Conservation (phyloP, 352 stramenopile genomes). For the Poterioochromonas sp. region DNA sequence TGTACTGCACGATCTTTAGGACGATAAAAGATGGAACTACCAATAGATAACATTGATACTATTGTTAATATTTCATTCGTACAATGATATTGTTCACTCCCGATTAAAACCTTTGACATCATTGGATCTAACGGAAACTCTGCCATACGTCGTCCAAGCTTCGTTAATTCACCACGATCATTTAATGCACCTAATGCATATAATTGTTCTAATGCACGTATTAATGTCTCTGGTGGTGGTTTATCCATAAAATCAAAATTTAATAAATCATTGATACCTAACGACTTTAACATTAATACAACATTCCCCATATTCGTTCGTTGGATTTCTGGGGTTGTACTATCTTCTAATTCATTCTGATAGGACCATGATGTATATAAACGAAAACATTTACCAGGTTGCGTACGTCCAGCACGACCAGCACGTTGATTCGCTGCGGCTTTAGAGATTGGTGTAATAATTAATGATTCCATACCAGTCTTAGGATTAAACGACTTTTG, state of each 20-base stretch:
- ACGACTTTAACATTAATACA: constrained; percentile 95
- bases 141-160: constrained; percentile 76
- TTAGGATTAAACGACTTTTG: constrained; percentile 97
- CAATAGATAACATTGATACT: constrained; percentile 94
- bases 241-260: constrained; percentile 99
- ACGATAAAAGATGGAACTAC: constrained; percentile 95
- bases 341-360: constrained; percentile 94
- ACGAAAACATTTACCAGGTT: constrained; percentile 96
- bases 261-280: constrained; percentile 98
- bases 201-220: constrained; percentile 91
- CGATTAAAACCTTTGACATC: constrained; percentile 84
- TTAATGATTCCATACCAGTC: constrained; percentile 95
- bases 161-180: constrained; percentile 93
- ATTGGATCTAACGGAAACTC: constrained; percentile 89
- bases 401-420: constrained; percentile 86
- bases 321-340: constrained; percentile 94
- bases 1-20: constrained; percentile 97
- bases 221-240: constrained; percentile 93
- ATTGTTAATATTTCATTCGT: constrained; percentile 92
- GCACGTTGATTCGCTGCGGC: constrained; percentile 90
- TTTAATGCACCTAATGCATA: constrained; percentile 98
- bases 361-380: constrained; percentile 98
- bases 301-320: constrained; percentile 93
- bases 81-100: constrained; percentile 73
- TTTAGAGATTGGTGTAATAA: constrained; percentile 94